These are phyloP conservation scores for Isabelozyma pseudorhagii DNA, from an alignment of 805 yeast species.

Conservation along the genomic window DNA sequence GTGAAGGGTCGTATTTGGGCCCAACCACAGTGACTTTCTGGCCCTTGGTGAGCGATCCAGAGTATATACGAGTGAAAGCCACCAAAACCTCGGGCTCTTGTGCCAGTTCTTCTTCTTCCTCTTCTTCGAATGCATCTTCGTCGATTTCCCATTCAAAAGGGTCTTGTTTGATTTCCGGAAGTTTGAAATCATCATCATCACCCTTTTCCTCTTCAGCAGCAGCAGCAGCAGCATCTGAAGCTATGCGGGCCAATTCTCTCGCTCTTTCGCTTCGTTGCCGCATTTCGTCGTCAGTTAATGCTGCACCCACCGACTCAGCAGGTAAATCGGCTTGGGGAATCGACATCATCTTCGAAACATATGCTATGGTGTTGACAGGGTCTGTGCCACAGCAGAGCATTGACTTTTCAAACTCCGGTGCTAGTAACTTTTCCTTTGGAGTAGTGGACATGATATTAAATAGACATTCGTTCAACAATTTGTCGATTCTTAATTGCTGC, in stretches of 20 bases:
- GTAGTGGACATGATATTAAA: conserved; percentile 50
- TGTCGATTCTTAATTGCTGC: conserved; percentile 68
- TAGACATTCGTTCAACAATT: conserved; percentile 46
- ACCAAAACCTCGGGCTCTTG: conserved; percentile 63
- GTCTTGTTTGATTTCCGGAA: conserved; percentile 25
- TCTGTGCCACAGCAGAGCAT: conserved; percentile 70
- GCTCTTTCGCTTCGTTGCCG: conserved; percentile 62
- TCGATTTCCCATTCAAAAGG: conserved; percentile 46
- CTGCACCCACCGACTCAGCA: conserved; percentile 36
- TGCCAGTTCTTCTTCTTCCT: conserved; percentile 42
- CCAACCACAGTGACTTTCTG: conserved; percentile 74
- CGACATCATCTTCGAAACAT: conserved; percentile 85
- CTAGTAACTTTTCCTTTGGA: conserved; percentile 37
- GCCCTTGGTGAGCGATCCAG: conserved; percentile 78
- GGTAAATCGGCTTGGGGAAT: conserved; percentile 83
- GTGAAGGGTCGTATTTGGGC: conserved; percentile 77
- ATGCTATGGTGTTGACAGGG: conserved; percentile 55
- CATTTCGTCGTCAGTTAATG: conserved; percentile 52
- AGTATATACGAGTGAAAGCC: conserved; percentile 85
- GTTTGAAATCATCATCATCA: conserved; percentile 22
- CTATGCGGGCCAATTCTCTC: conserved; percentile 63
- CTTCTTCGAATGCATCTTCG: conserved; percentile 43
- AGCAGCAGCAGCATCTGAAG: conserved; percentile 49
- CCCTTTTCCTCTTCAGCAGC: conserved; percentile 19
- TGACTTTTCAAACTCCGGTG: conserved; percentile 45